Base-by-base conservation (phyloP, 768 basidiomycete species). In the Candolleomyces aberdarensis region DNA sequence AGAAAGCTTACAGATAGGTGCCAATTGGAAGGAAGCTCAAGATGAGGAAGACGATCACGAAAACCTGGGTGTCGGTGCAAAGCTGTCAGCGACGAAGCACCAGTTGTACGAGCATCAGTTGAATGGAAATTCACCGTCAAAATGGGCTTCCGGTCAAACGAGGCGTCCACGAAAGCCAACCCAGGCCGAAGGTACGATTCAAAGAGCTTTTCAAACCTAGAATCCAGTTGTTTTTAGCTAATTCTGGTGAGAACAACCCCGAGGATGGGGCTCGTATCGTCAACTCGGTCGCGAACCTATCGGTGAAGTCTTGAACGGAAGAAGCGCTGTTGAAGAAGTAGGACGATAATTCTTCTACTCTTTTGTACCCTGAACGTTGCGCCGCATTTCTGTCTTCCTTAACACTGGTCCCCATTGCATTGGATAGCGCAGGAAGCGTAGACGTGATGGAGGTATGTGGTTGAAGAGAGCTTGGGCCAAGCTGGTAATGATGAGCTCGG, bases 91-190 rank as follows among this genome's bases (percentile, higher is more conserved):
- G 29, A 46, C n/a, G 15, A 47, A 13, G 15, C 26, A 11, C 14
- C 14, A 22, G 10, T 36, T 4, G n/a, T 14, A 55, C 10, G 11
- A 40, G 40, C 40, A 22, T 5, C 13, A 17, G 36, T 5, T 36
- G 36, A 40, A 41, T 20, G 3, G 19, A 22, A 20, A 31, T 26
- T 22, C 29, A 61, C 59, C 29, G 59, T 56, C 9, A 49, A 36
- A 44, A 61, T 48, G 36, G 59, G 59, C 32, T 41, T 61, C 54
- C 22, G 43, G 10, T 46, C 53, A 56, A 61, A 56, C 4, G 54
- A 56, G 3, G 43, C 59, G 7, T 55, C 52, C 9, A 29, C 59
- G 22, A 54, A 61, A 17, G 36, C 31, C 6, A 61, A 32, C 2
- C 53, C 40, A 41, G 52, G 54, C 5, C 52, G 44, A 47, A 36